Evolutionary conservation across 2,329 filamentous ascomycete species (phyloP).

Genomic region (Apiospora rasikravindrae): DNA sequence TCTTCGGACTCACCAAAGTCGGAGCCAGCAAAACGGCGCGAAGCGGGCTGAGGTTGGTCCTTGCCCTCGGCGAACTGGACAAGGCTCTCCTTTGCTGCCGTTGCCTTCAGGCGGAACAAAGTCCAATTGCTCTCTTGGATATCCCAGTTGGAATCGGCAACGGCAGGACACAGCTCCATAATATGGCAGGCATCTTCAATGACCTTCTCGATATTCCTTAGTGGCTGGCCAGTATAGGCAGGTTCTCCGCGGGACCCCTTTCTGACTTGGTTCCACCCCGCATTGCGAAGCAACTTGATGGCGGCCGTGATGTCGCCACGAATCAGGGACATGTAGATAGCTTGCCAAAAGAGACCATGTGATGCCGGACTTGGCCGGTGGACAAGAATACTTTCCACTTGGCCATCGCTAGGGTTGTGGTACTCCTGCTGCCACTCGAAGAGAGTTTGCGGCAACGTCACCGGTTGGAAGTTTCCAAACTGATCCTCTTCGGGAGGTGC

Average conservation of each 20-base stretch:
- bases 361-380: slow-evolving; percentile 75
- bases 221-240: slow-evolving; percentile 75
- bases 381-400: slow-evolving; percentile 67
- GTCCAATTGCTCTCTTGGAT: slow-evolving; percentile 82
- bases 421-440: slow-evolving; percentile 82
- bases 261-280: slow-evolving; percentile 79
- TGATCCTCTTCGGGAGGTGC: slow-evolving; percentile 51
- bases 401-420: slow-evolving; percentile 73
- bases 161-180: slow-evolving; percentile 74
- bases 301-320: slow-evolving; percentile 75
- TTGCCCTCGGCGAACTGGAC: slow-evolving; percentile 80
- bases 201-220: slow-evolving; percentile 79
- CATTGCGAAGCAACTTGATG: slow-evolving; percentile 71
- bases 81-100: slow-evolving; percentile 71
- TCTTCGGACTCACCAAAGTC: slow-evolving; percentile 43
- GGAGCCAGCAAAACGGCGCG: slow-evolving; percentile 41
- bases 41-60: slow-evolving; percentile 48
- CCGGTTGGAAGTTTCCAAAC: slow-evolving; percentile 44
- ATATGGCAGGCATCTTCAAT: slow-evolving; percentile 71
- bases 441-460: slow-evolving; percentile 75
- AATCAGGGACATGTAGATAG: slow-evolving; percentile 74
- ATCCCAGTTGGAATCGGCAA: slow-evolving; percentile 75
- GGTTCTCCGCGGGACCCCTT: slow-evolving; percentile 68
- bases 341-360: slow-evolving; percentile 84
- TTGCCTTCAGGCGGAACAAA: slow-evolving; percentile 78